Percentiles rank a stretch among this genome's conserved stretches.
phyloP scores from a whole-genome alignment of 257 asterid species.

The Catharanthus roseus region DNA sequence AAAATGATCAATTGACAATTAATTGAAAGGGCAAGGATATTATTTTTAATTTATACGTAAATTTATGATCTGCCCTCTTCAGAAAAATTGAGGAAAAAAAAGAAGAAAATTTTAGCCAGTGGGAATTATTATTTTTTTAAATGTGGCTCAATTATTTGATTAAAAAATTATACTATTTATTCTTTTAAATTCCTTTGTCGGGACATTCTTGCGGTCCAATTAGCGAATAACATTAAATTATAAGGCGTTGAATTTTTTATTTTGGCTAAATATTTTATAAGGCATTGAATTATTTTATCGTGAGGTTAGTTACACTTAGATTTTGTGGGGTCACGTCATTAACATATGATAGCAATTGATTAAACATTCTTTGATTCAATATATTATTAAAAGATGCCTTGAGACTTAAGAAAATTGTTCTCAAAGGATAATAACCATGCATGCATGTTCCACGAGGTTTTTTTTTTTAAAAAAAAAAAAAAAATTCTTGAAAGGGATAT shows the following conservation, averaged over 20 bases:
- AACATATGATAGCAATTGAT: not conserved
- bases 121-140: too few species aligned
- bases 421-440: not conserved
- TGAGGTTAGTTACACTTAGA: conserved; percentile 7
- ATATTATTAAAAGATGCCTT: too few species aligned
- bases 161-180: not conserved
- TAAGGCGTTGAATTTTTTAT: too few species aligned
- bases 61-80: too few species aligned
- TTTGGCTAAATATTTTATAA: not conserved
- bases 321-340: conserved; percentile 18
- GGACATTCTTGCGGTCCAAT: not conserved
- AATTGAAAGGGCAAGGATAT: too few species aligned
- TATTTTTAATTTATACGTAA: too few species aligned
- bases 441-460: conserved; percentile 3
- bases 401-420: conserved; percentile 11
- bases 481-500: too few species aligned
- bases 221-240: not conserved
- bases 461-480: too few species aligned
- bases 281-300: not conserved
- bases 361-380: not conserved
- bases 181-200: not conserved
- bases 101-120: too few species aligned
- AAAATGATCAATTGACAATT: too few species aligned
- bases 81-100: too few species aligned
- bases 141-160: too few species aligned